Base-by-base conservation (phyloP, 352 stramenopile species). In the Pseudoperonospora humuli region DNA sequence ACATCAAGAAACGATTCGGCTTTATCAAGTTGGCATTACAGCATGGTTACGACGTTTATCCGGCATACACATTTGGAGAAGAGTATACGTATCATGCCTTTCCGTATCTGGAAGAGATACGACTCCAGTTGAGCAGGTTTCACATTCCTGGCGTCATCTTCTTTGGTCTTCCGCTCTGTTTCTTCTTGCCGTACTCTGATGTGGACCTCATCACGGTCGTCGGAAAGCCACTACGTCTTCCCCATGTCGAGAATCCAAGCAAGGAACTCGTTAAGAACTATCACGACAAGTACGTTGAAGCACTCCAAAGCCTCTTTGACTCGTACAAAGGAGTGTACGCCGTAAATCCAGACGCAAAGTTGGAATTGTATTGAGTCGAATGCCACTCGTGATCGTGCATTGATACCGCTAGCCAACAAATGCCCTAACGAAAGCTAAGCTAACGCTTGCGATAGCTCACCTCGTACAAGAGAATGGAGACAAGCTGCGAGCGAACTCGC, bases 21-120 rank as follows among this genome's bases (percentile, higher is more conserved):
- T 97, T 98, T 61, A 84, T 98, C 54, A 95, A 96, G 45, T 62
- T 97, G 21, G 88, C 75, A 25, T 65, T 97, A 7, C 75, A 97
- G 64, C 64, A 90, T 55, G 90, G 91, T 31, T 96, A 95, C 64
- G 80, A 84, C 19, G 61, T 66, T 3, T 65, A 86, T 34, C 87
- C 89, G 2, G 81, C 78, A 3, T 98, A 97, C 61, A 94, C 76
- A 9, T 97, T 97, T 60, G 91, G 87, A 3, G 91, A 98, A 59
- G 77, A 86, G 47, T 57, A 81, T 37, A 82, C 84, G 10, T 98
- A 87, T 51, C 65, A 80, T 35, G 81, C 94, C 31, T 68, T 96
- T 20, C 76, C 91, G 41, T 86, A 88, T 27, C 58, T 86, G 9
- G 82, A 86, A 40, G 64, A 61, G 44, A 52, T 78, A 11, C 74